These are phyloP conservation scores for Tylopilus subfusipes DNA, from an alignment of 768 basidiomycete genomes.

Conservation along the genomic window DNA sequence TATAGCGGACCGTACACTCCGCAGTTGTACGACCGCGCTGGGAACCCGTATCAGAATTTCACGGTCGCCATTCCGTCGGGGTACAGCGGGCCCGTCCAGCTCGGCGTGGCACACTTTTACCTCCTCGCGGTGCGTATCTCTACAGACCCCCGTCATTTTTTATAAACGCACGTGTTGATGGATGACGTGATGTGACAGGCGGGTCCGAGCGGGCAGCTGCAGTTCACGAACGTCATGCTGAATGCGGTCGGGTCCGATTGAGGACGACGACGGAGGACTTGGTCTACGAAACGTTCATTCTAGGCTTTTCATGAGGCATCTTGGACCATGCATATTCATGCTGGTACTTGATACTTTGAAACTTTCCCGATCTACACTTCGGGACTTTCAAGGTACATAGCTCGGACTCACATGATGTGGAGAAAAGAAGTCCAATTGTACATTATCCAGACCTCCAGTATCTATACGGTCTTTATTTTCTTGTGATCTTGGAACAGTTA, in stretches of 20 bases:
- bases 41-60: conserved; percentile 1
- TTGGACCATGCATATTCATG: not conserved
- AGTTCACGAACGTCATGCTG: not conserved
- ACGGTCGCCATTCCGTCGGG: conserved; percentile 5
- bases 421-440: not conserved
- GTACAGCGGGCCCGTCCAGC: not conserved
- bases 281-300: not conserved
- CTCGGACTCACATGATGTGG: not conserved
- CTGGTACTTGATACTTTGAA: not conserved
- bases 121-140: conserved; percentile 3
- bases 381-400: not conserved
- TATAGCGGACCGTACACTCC: not conserved
- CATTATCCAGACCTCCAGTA: not conserved
- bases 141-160: no score
- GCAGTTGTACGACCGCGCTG: not conserved
- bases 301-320: not conserved
- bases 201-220: not conserved
- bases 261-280: not conserved
- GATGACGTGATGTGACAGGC: not conserved
- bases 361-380: not conserved
- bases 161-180: not conserved
- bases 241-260: not conserved
- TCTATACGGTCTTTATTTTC: not conserved
- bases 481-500: no score
- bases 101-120: conserved; percentile 6